These are phyloP conservation scores for Lophiotrema nucula DNA, from an alignment of 495 filamentous ascomycete species.

Conservation along the genomic window DNA sequence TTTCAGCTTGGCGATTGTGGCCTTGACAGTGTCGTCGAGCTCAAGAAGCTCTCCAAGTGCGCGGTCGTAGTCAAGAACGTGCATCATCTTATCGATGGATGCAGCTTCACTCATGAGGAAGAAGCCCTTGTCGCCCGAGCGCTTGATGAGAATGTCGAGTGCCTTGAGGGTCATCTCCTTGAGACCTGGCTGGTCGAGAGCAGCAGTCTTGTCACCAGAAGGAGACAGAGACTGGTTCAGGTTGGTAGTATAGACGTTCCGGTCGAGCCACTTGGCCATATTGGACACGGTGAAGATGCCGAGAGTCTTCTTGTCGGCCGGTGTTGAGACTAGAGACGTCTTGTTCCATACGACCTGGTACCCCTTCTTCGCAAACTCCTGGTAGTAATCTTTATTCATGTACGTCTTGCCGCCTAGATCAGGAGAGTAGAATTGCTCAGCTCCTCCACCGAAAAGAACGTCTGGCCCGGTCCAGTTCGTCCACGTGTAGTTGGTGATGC, in stretches of 20 bases:
- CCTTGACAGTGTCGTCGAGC: conserved; percentile 70
- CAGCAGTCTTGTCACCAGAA: conserved; percentile 54
- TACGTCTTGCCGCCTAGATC: conserved; percentile 51
- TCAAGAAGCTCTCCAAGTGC: conserved; percentile 73
- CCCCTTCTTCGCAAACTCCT: conserved; percentile 61
- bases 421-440: conserved; percentile 62
- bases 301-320: conserved; percentile 57
- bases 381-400: conserved; percentile 63
- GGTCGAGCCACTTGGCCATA: conserved; percentile 69
- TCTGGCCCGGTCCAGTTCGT: conserved; percentile 64
- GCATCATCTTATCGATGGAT: conserved; percentile 80
- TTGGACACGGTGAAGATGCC: conserved; percentile 68
- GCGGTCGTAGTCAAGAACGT: conserved; percentile 71
- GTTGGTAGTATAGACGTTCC: conserved; percentile 64
- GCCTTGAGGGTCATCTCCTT: conserved; percentile 83
- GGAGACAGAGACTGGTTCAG: conserved; percentile 61
- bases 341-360: conserved; percentile 67
- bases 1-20: conserved; percentile 62
- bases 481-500: conserved; percentile 61
- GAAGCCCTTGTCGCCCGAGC: conserved; percentile 64
- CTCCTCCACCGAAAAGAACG: conserved; percentile 70
- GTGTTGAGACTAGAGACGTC: conserved; percentile 54
- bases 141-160: conserved; percentile 64
- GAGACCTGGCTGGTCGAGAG: conserved; percentile 66
- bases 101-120: conserved; percentile 77